These are phyloP conservation scores for Anacardium occidentale DNA, from an alignment of 345 rosid genomes.

Conservation along the genomic window DNA sequence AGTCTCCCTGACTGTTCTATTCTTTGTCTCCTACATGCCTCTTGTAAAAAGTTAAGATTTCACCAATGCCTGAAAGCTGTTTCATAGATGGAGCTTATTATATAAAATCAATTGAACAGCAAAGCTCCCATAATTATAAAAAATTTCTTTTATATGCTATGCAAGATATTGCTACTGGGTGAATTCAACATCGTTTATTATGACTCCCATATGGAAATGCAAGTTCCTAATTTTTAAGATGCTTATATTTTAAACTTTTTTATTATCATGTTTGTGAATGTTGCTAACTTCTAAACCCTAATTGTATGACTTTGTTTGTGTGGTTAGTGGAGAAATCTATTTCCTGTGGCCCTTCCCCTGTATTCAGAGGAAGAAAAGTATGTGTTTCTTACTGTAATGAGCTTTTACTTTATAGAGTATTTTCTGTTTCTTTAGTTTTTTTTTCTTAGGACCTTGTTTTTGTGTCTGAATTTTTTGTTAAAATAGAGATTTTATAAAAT, in stretches of 20 bases:
- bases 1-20: neutral
- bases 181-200: neutral
- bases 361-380: neutral
- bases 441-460: neutral
- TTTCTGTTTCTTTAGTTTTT: neutral
- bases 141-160: neutral
- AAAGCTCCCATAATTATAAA: neutral
- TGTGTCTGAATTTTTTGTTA: neutral
- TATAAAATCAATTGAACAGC: neutral
- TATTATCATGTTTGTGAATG: neutral
- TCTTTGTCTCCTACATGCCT: neutral
- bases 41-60: neutral
- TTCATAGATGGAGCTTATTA: neutral
- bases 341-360: neutral
- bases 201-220: neutral
- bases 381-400: neutral
- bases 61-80: neutral
- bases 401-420: neutral
- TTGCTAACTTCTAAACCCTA: neutral
- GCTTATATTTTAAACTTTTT: neutral
- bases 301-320: neutral
- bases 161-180: neutral
- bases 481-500: neutral
- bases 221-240: neutral
- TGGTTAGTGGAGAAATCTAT: constrained; percentile 10